Percentiles rank a stretch among this genome's conserved stretches.
Conservation (phyloP, 441 rosid genomes). For the Melastoma candidum region DNA sequence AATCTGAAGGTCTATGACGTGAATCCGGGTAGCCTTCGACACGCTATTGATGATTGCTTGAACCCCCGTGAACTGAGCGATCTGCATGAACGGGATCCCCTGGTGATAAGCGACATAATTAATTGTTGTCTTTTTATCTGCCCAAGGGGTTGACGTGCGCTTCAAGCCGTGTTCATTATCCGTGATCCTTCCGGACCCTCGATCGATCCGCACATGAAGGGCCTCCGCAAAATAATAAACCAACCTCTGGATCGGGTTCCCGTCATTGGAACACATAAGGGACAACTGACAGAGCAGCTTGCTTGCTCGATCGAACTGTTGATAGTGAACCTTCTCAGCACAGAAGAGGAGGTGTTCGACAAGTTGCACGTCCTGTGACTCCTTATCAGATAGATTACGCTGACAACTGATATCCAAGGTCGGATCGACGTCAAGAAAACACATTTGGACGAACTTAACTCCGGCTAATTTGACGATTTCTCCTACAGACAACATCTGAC, state of each 20-base stretch:
- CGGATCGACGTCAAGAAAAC: slow-evolving; percentile 9
- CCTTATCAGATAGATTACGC: slow-evolving; percentile 23
- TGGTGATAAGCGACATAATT: slow-evolving; percentile 2
- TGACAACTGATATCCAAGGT: slow-evolving; percentile 17
- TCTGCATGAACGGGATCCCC: slow-evolving; percentile 20
- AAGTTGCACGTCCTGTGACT: slow-evolving; percentile 29
- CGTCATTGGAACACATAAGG: slow-evolving; percentile 20
- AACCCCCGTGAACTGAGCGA: slow-evolving; percentile 18
- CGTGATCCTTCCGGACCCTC: slow-evolving; percentile 24
- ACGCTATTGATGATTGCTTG: slow-evolving; percentile 22
- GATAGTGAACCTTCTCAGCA: slow-evolving; percentile 33
- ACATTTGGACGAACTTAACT: slow-evolving; percentile 29
- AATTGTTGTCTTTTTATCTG: slow-evolving; percentile 11
- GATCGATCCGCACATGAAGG: slow-evolving; percentile 38
- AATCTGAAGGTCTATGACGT: slow-evolving; percentile 21
- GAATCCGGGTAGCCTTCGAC: slow-evolving; percentile 14
- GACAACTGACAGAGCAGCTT: slow-evolving; percentile 34
- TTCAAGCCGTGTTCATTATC: slow-evolving; percentile 1
- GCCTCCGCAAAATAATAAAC: slow-evolving; percentile 37
- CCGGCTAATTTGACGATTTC: slow-evolving; percentile 42
- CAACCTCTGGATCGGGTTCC: slow-evolving; percentile 38
- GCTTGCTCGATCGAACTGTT: slow-evolving; percentile 32
- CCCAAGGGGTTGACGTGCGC: slow-evolving; percentile 11
- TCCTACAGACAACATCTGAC: slow-evolving; percentile 23
- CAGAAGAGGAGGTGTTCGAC: slow-evolving; percentile 31